Evolutionary conservation across 441 rosid species (phyloP).

Genomic region (Adansonia madagascariensis): DNA sequence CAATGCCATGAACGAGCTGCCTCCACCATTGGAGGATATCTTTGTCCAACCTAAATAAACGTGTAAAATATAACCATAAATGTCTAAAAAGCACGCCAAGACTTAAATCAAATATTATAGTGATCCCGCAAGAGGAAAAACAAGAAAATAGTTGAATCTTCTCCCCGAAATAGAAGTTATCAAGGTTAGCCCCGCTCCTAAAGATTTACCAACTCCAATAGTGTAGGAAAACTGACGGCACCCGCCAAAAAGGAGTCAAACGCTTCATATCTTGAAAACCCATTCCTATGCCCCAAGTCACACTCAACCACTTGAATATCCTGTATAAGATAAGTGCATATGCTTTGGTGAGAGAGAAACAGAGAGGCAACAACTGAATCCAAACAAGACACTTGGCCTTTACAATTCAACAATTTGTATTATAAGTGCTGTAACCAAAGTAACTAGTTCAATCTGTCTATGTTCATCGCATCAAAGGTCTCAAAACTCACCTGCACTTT

Average conservation of each 20-base stretch:
- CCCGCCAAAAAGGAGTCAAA: conserved; percentile 20
- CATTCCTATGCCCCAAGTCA: conserved; percentile 18
- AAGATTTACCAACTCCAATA: conserved; percentile 6
- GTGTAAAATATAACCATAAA: neutral
- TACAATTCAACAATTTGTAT: neutral
- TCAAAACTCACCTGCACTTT: neutral
- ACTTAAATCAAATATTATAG: neutral
- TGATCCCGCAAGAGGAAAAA: neutral
- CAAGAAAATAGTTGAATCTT: conserved; percentile 21
- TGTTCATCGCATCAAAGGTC: neutral
- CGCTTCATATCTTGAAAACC: conserved; percentile 21
- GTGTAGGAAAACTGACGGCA: neutral
- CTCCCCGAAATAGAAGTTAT: conserved; percentile 17
- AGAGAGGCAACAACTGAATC: neutral
- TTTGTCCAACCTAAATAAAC: conserved; percentile 17
- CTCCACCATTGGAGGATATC: neutral
- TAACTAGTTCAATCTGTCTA: too few relatives aligned
- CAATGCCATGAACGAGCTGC: neutral
- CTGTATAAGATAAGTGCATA: conserved; percentile 27
- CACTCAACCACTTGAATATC: conserved; percentile 11
- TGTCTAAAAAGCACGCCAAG: conserved; percentile 13
- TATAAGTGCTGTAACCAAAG: too few relatives aligned
- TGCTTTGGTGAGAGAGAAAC: neutral
- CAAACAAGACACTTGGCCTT: neutral
- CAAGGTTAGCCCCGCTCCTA: conserved; percentile 30